Evolutionary conservation across 2,329 filamentous ascomycete species (phyloP).

Genomic region (Xylaria sp.): DNA sequence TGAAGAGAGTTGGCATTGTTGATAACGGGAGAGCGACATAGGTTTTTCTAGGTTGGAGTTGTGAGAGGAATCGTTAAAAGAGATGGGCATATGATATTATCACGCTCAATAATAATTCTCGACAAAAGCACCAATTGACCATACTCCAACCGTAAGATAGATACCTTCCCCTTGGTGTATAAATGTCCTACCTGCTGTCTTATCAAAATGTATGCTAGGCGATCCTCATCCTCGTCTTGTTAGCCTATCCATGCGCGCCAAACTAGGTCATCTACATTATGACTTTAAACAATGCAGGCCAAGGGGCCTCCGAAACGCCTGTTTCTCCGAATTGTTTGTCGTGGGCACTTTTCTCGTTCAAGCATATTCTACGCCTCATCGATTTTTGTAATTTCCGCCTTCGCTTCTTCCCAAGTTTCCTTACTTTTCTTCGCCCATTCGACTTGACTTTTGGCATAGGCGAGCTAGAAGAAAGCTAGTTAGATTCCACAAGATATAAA

Average conservation of each 20-base stretch:
- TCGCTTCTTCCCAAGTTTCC: constrained; percentile 92
- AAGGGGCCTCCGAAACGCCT: constrained; percentile 25
- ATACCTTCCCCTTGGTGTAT: neutral
- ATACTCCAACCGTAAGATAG: neutral
- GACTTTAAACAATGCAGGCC: constrained; percentile 18
- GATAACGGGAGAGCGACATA: neutral
- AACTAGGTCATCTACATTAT: constrained; percentile 31
- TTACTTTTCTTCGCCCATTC: constrained; percentile 94
- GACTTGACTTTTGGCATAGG: constrained; percentile 90
- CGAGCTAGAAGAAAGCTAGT: constrained; percentile 67
- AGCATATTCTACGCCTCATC: constrained; percentile 62
- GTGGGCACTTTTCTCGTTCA: neutral
- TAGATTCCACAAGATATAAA: constrained; percentile 11
- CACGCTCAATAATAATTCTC: neutral
- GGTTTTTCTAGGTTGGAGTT: neutral
- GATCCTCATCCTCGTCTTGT: constrained; percentile 37
- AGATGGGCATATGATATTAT: neutral
- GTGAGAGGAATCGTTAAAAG: neutral
- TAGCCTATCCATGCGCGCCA: constrained; percentile 37
- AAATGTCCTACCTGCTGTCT: neutral
- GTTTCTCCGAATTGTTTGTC: constrained; percentile 5
- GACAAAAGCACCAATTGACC: neutral
- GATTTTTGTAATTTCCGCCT: constrained; percentile 88
- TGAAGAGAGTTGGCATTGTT: neutral
- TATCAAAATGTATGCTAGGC: constrained; percentile 15